A percentile compares a stretch with the other conserved stretches of the same genome.
Evolutionary conservation across 495 filamentous ascomycete genomes (phyloP).

Genomic region (Talaromyces ruber): DNA sequence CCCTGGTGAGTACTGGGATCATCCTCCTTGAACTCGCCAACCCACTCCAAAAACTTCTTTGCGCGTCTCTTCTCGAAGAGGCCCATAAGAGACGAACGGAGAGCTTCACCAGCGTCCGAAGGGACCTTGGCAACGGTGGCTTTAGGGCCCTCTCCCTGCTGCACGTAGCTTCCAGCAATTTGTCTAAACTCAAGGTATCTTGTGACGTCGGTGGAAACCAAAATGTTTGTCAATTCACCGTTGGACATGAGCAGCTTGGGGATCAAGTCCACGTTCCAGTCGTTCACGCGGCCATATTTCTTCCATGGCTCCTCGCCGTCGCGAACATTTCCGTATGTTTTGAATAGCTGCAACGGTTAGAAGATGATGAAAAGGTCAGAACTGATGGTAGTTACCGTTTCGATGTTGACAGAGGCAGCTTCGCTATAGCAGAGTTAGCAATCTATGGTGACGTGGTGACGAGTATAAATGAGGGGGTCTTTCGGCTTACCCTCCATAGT

Average conservation of each 20-base stretch:
- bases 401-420: slow-evolving; percentile 89
- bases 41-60: slow-evolving; percentile 95
- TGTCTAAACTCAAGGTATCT: slow-evolving; percentile 98
- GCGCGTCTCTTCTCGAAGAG: slow-evolving; percentile 95
- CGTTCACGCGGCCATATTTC: slow-evolving; percentile 90
- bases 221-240: slow-evolving; percentile 95
- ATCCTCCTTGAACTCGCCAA: slow-evolving; percentile 79
- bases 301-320: slow-evolving; percentile 91
- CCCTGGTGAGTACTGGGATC: slow-evolving; percentile 83
- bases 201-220: slow-evolving; percentile 94
- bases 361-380: slow-evolving; percentile 9
- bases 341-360: slow-evolving; percentile 65
- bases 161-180: slow-evolving; percentile 95
- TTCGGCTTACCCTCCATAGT: slow-evolving; percentile 85
- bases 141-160: slow-evolving; percentile 70
- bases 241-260: slow-evolving; percentile 98
- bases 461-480: slow-evolving; percentile 7
- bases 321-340: slow-evolving; percentile 78
- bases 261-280: slow-evolving; percentile 99
- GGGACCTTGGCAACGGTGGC: slow-evolving; percentile 95
- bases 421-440: slow-evolving; percentile 48
- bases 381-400: slow-evolving; percentile 51
- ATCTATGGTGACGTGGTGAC: slow-evolving; percentile 22
- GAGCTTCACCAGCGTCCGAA: slow-evolving; percentile 83
- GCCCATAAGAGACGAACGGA: slow-evolving; percentile 90